Conservation (phyloP, 2,329 filamentous ascomycete species). For the Talaromyces pinophilus region DNA sequence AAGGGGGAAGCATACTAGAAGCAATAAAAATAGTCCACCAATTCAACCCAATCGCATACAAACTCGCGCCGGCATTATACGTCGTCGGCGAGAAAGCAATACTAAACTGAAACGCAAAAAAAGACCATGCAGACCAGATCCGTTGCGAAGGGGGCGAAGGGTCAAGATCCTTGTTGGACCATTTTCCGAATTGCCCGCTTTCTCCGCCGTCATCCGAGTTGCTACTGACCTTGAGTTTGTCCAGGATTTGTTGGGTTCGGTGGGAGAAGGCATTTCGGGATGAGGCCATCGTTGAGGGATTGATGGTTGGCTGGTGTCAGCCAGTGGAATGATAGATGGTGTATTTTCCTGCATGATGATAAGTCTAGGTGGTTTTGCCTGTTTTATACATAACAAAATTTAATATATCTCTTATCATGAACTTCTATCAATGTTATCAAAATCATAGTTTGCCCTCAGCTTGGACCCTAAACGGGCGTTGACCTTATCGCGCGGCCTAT, state of each 20-base stretch:
- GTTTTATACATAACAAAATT: neutral
- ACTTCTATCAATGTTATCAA: neutral
- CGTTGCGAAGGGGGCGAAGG: slow-evolving; percentile 16
- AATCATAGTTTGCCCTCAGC: neutral
- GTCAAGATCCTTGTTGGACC: slow-evolving; percentile 22
- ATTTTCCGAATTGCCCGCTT: slow-evolving; percentile 18
- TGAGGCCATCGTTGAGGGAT: neutral
- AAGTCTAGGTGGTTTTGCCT: neutral
- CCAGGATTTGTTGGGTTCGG: slow-evolving; percentile 5
- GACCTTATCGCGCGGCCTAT: neutral
- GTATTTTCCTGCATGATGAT: neutral
- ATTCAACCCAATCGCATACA: slow-evolving; percentile 20
- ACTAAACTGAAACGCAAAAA: slow-evolving; percentile 21
- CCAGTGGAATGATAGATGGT: neutral
- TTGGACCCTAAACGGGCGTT: neutral
- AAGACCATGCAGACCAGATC: slow-evolving; percentile 18
- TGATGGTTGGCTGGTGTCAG: neutral
- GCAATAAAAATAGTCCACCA: slow-evolving; percentile 23
- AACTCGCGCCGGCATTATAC: slow-evolving; percentile 18
- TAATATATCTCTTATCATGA: neutral
- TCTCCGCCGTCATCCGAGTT: neutral
- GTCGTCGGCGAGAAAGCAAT: slow-evolving; percentile 21
- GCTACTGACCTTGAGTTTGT: slow-evolving; percentile 13
- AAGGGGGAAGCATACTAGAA: neutral
- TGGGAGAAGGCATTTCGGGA: neutral